Conservation (phyloP, 2,329 filamentous ascomycete species). For the Verticillium dahliae region DNA sequence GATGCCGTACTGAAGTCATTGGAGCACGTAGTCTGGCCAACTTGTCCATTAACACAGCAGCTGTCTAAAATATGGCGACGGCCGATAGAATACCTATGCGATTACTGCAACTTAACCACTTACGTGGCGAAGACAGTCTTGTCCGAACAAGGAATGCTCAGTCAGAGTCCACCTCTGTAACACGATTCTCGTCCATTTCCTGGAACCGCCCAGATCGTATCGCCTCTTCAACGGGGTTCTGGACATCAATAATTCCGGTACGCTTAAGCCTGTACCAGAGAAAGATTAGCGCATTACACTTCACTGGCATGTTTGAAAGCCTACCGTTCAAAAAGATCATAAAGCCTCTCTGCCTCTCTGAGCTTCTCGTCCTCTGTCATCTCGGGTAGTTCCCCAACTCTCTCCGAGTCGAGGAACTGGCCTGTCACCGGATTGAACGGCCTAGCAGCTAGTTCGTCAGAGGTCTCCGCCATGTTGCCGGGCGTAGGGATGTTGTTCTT, state of each 20-base stretch:
- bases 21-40: no score
- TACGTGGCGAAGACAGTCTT: no score
- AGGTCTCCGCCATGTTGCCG: conserved; percentile 46
- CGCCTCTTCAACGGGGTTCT: conserved; percentile 72
- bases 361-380: conserved; percentile 94
- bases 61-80: not conserved
- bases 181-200: conserved; percentile 54
- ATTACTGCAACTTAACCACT: no score
- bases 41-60: no score
- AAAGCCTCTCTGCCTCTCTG: conserved; percentile 80
- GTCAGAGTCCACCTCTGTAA: conserved; percentile 31
- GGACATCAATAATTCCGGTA: conserved; percentile 69
- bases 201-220: conserved; percentile 64
- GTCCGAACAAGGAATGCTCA: not conserved
- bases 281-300: conserved; percentile 1
- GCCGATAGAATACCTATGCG: not conserved
- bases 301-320: conserved; percentile 7
- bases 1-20: no score
- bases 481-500: conserved; percentile 77
- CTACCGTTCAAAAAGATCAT: conserved; percentile 83
- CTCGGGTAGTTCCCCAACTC: conserved; percentile 49
- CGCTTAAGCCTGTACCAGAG: conserved; percentile 47
- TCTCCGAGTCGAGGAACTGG: conserved; percentile 67
- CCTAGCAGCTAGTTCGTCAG: conserved; percentile 21
- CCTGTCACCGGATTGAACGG: conserved; percentile 80